Conservation (phyloP, 306 rosid genomes). For the Calophaca sinica region DNA sequence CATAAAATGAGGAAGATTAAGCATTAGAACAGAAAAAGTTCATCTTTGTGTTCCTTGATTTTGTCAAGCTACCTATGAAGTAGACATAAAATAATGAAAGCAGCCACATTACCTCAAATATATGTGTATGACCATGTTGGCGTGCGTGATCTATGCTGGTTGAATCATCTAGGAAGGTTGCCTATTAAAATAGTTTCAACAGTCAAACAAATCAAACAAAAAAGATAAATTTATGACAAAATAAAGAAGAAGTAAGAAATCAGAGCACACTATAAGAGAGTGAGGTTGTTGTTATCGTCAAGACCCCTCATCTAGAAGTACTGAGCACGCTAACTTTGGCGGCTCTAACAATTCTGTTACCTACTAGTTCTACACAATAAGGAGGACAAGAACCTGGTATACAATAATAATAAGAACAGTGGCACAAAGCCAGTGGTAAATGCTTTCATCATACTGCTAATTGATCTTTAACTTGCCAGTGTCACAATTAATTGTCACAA, state of each 20-base stretch:
- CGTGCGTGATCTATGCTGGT: constrained; percentile 83
- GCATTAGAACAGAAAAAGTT: constrained; percentile 9
- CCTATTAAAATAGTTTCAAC: constrained; percentile 56
- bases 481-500: too few relatives aligned
- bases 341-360: not conserved
- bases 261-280: constrained; percentile 1
- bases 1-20: constrained; percentile 15
- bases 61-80: constrained; percentile 31
- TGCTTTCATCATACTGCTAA: too few relatives aligned
- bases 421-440: too few relatives aligned
- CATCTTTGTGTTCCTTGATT: constrained; percentile 19
- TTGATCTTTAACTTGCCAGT: too few relatives aligned
- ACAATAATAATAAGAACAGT: too few relatives aligned
- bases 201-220: constrained; percentile 35
- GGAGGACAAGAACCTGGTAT: too few relatives aligned
- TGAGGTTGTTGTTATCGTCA: not conserved
- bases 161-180: constrained; percentile 91
- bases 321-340: not conserved
- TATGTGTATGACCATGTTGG: constrained; percentile 88
- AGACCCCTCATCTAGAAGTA: not conserved
- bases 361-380: not conserved
- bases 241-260: not conserved
- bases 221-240: not conserved
- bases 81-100: constrained; percentile 34
- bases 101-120: constrained; percentile 67